phyloP scores from a whole-genome alignment of 257 asterid genomes.

The Solanum paucissectum region DNA sequence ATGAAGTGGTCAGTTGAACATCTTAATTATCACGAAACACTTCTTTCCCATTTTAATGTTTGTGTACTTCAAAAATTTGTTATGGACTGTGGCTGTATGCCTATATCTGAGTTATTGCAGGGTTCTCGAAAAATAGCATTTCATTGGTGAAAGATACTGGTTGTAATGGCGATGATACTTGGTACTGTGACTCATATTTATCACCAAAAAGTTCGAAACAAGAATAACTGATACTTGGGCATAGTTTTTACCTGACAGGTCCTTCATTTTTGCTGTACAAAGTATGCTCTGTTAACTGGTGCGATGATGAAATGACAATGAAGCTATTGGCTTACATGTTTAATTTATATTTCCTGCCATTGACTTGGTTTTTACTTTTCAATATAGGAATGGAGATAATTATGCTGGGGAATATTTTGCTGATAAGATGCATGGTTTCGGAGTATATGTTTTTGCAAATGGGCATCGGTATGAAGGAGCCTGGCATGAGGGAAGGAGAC shows the following conservation, averaged over 20 bases:
- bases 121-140: not conserved
- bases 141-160: not conserved
- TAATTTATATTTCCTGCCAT: not conserved
- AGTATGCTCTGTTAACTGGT: not conserved
- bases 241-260: not conserved
- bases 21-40: not conserved
- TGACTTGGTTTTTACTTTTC: not conserved
- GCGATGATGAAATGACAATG: not conserved
- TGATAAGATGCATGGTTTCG: slow-evolving; percentile 72
- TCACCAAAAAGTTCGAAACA: not conserved
- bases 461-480: slow-evolving; percentile 78
- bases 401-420: slow-evolving; percentile 76
- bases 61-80: not conserved
- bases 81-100: not conserved
- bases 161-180: not conserved
- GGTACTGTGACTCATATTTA: not conserved
- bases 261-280: not conserved
- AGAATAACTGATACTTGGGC: not conserved
- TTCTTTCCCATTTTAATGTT: not conserved
- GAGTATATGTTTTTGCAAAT: slow-evolving; percentile 57
- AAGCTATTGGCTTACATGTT: not conserved
- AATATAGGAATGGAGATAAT: slow-evolving; percentile 57
- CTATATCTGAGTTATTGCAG: not conserved
- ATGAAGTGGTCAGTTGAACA: not conserved
- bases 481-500: slow-evolving; percentile 84